Evolutionary conservation across 2,329 filamentous ascomycete species (phyloP), one percentile per base, ranked within the genome.

Genomic region (Xylariaceae sp.): DNA sequence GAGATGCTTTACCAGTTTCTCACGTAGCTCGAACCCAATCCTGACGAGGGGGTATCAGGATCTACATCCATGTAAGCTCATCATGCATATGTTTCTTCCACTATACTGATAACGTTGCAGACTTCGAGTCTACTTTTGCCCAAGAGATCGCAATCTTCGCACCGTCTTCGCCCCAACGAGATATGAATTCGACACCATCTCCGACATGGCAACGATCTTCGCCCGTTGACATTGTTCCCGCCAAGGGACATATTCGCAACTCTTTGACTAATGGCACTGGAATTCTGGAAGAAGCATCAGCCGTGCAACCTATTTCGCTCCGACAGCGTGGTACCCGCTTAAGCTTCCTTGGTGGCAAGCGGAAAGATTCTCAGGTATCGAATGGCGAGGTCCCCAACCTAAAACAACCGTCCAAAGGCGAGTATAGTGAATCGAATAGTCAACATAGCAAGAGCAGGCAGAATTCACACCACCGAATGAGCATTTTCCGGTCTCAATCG

Each of bases 1-100:
- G 67, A 82, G 88, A 49, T 91, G 88, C 55, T 65, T 97, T 48
- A 73, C 73, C 3, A 73, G 82, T 53, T 87, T 88, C 62, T 74
- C 76, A 44, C 80, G 77, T 62, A 81, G 74, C 68, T 76, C 64
- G 30, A 80, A 77, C 63, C 79, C 71, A 62, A 74, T 68, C 64
- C 80, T 78, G 61, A 71, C 64, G 53, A 70, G 65, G 47, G 70
- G 68, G 34, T 69, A 78, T 24, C 74, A 78, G 56, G 80, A 85
- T 59, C 69, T 89, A 28, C 72, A 77, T 46, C 72, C 71, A 63
- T 74, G 85, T 88, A 74, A 68, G 82, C 75, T 37, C 22, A 34
- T 37, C 17, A 9, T 36, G 2, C 19, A 28, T 29, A 17, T 4
- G 4, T 37, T 16, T 15, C 9, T 32, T 9, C 38, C 18, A 13